A percentile compares a stretch with the other conserved stretches of the same genome.
These are phyloP conservation scores for Microthlaspi erraticum DNA, from an alignment of 345 rosid genomes.

Conservation along the genomic window DNA sequence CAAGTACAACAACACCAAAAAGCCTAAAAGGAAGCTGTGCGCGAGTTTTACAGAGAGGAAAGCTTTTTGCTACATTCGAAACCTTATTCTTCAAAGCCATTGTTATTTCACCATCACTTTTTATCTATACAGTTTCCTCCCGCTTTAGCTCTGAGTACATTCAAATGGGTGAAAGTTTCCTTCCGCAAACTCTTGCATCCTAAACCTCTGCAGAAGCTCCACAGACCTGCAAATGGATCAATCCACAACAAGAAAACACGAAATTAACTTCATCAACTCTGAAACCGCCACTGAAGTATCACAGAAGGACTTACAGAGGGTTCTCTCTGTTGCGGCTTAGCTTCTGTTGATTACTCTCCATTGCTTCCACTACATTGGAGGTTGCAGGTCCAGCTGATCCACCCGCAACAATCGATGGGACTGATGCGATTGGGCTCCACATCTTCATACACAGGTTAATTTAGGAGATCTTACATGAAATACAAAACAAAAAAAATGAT, in stretches of 20 bases:
- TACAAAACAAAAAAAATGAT: background rate
- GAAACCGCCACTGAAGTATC: constrained; percentile 8
- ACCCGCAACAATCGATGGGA: constrained; percentile 72
- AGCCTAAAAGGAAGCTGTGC: constrained; percentile 9
- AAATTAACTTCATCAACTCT: constrained; percentile 2
- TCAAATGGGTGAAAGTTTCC: constrained; percentile 76
- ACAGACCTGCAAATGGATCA: constrained; percentile 54
- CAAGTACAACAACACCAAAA: background rate
- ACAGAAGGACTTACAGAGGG: constrained; percentile 62
- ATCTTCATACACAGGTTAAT: constrained; percentile 49
- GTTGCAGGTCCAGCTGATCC: constrained; percentile 87
- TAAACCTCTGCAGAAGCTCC: constrained; percentile 68
- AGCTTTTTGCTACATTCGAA: constrained; percentile 15
- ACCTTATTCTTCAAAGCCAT: constrained; percentile 28
- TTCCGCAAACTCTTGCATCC: constrained; percentile 74
- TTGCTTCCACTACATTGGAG: constrained; percentile 65
- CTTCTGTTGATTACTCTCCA: constrained; percentile 81
- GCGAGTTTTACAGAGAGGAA: constrained; percentile 20
- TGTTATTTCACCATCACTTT: constrained; percentile 19
- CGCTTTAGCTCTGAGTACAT: constrained; percentile 69
- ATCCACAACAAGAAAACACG: constrained; percentile 12
- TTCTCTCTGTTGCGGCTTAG: constrained; percentile 65
- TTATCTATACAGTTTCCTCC: constrained; percentile 21
- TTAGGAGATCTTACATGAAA: constrained; percentile 3
- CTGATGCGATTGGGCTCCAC: constrained; percentile 84